Conservation (phyloP, 75 land plant species). For the Chamaecyparis obtusa region DNA sequence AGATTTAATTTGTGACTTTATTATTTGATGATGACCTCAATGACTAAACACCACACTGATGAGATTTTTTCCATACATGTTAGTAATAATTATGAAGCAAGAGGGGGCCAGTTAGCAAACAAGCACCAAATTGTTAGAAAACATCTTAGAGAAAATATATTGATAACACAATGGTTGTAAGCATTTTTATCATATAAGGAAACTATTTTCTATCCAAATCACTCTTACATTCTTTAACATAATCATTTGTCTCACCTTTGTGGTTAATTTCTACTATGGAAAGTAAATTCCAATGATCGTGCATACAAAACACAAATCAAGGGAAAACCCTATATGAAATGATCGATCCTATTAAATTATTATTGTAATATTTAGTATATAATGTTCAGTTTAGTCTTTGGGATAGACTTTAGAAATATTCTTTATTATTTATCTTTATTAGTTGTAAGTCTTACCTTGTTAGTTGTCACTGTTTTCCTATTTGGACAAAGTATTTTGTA, state of each 20-base stretch:
- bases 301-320: not conserved
- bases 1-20: not conserved
- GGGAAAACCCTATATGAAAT: not conserved
- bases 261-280: not conserved
- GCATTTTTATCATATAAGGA: not conserved
- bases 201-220: not conserved
- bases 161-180: not conserved
- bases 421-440: too few species aligned
- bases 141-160: not conserved
- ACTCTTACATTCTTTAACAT: not conserved
- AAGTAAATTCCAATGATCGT: not conserved
- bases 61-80: too few species aligned
- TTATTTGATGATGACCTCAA: not conserved
- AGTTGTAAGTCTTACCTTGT: too few species aligned
- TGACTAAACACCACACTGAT: too few species aligned
- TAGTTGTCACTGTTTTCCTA: too few species aligned
- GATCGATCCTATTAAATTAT: too few species aligned
- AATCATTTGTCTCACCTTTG: not conserved
- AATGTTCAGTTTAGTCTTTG: too few species aligned
- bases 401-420: too few species aligned
- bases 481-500: too few species aligned
- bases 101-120: too few species aligned
- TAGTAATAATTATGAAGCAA: too few species aligned
- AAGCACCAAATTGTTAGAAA: not conserved
- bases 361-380: too few species aligned